Base-by-base conservation (phyloP, 345 rosid genomes). In the Eutrema yunnanense region DNA sequence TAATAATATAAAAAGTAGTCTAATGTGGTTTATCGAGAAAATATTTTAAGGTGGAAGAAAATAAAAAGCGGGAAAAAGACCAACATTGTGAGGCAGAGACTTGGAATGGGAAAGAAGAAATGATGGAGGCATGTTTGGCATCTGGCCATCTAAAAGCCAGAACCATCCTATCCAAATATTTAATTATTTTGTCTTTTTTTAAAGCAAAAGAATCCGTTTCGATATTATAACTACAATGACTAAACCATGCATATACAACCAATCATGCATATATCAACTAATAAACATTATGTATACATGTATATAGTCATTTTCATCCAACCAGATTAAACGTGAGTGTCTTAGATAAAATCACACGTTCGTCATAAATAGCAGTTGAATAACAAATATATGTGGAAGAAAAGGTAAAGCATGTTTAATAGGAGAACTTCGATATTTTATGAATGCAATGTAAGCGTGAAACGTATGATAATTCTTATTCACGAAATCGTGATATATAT, bases 111-210 rank as follows among this genome's bases (percentile, higher is more conserved):
- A 69, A 75, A 62, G 74, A 46, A 19, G 74, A 75, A 75, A 75
- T 69, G 74, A 69, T 69, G 74, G 67, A 75, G 63, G 79, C 79
- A 75, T 75, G 79, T 75, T 75, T 69, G 70, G 79, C 79, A 75
- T 75, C 74, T 75, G 79, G 65, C 79, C 60, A 29, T 69, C 70
- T 75, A 75, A 53, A 75, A 11, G 64, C 79, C 74, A 69, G 62
- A 68, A 62, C 58, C 58, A 69, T 68, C 44, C 69, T 69, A 75
- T 68, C 65, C 70, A 43, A 75, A 54, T 75, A 69, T 69, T 69
- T 69, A 69, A 69, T 62, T 62, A 13, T 64, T 72, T 76, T 76
- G 52, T 76, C 75, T 47, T 69, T 60, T 49, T 41, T 34, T 5
- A 44, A 75, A 69, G 75, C 64, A 37, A 75, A 75, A 69, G 53